These are phyloP conservation scores for Colletotrichum agaves DNA, from an alignment of 2,329 filamentous ascomycete species.

Conservation along the genomic window DNA sequence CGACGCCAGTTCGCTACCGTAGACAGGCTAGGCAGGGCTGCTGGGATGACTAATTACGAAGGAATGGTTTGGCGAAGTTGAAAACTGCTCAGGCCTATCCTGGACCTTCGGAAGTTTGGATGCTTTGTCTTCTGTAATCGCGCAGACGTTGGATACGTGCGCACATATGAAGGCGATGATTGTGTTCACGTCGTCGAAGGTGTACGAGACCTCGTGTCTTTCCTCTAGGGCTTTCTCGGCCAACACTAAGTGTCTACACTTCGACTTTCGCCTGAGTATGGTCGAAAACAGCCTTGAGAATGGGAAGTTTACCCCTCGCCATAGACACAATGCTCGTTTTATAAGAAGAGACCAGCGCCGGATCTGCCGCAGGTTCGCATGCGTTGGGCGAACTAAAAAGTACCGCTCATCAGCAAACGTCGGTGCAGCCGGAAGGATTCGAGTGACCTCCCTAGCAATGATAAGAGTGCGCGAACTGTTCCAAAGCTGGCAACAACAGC, in stretches of 20 bases:
- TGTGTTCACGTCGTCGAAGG: background rate
- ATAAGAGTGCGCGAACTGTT: background rate
- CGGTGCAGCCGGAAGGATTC: conserved; percentile 26
- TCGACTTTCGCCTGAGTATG: background rate
- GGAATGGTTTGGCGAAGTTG: background rate
- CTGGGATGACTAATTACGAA: too few species aligned
- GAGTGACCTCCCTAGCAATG: background rate
- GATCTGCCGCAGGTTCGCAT: background rate
- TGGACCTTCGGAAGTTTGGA: too few species aligned
- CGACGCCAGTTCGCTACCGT: background rate
- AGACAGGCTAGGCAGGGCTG: background rate
- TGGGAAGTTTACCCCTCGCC: background rate
- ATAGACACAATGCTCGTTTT: background rate
- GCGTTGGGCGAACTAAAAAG: conserved; percentile 11
- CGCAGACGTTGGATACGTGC: too few species aligned
- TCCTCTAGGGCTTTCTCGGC: background rate
- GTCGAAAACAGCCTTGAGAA: background rate
- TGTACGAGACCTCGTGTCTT: conserved; percentile 17
- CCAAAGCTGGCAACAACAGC: background rate
- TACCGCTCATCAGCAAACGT: conserved; percentile 8
- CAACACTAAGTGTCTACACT: background rate
- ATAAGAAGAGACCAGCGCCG: background rate
- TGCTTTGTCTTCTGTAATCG: too few species aligned
- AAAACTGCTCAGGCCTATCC: too few species aligned
- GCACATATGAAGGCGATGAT: too few species aligned